Evolutionary conservation across 108 stramenopile genomes (phyloP), one percentile per base, ranked within the genome.

Genomic region (Thalassiosira profunda): DNA sequence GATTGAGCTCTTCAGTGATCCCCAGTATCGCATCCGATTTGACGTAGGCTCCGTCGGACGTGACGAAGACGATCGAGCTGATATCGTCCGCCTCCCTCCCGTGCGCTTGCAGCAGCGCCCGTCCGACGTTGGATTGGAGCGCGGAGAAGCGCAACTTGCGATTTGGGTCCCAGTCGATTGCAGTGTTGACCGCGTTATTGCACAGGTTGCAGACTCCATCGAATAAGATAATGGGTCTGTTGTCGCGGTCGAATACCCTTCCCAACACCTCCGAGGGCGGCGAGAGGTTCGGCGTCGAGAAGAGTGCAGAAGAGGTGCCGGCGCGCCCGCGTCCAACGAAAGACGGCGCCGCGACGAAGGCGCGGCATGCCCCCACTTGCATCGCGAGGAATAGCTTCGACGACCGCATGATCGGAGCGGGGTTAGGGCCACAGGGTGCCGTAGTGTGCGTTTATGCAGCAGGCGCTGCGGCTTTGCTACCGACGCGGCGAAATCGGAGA

Each of bases 171-270:
- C 79, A 84, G 34, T 87, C 84, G 0, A 93, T 26, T 5, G 83
- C 81, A 4, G 87, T 43, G 72, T 93, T 86, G 0, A 93, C 92
- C 3, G 79, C 86, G 11, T 51, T 61, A 43, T 90, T 89, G 67
- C 92, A 93, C 23, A 93, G 41, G 63, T 89, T 91, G 67, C 92
- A 93, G 2, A 64, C 61, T 21, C 86, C 86, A 62, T 93, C 92
- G 60, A 89, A 93, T 17, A 93, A 57, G 42, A 93, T 90, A 0
- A 93, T 49, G 10, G 89, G 88, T 15, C 88, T 72, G 47, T 70
- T 68, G 33, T 87, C 86, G 11, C 34, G 59, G 11, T 35, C 65
- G 33, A 87, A 87, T 6, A 87, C 86, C 37, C 54, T 61, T n/a
- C n/a, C n/a, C n/a, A n/a, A n/a, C n/a, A n/a, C n/a, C n/a, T n/a